These are phyloP conservation scores for Aegilops umbellulata DNA, from an alignment of 176 grass and related monocot species.

Conservation along the genomic window DNA sequence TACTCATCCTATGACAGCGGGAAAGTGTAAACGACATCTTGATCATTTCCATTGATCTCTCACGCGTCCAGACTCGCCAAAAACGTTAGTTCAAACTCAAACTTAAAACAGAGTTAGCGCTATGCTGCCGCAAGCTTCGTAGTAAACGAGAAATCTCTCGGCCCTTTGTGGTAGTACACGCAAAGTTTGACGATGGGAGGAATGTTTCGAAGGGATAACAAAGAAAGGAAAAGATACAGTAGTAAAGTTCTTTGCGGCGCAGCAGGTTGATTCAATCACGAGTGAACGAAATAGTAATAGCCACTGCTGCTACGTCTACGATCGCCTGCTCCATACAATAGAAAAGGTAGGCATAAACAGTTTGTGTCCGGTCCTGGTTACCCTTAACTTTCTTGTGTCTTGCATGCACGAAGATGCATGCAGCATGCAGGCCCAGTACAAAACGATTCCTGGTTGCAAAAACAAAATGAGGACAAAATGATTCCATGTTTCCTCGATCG, in stretches of 20 bases:
- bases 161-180: background rate
- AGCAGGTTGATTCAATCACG: background rate
- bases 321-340: background rate
- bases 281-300: background rate
- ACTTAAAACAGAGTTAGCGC: background rate
- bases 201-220: background rate
- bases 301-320: background rate
- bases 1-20: too few species aligned
- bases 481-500: conserved; percentile 5
- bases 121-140: background rate
- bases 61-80: background rate
- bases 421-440: background rate
- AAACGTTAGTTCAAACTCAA: background rate
- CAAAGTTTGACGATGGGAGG: background rate
- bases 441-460: conserved; percentile 21
- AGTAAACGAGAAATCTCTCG: background rate
- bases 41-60: background rate
- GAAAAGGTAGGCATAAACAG: conserved; percentile 7
- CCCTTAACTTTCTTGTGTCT: conserved; percentile 9
- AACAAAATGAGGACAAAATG: background rate
- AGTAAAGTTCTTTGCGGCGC: background rate
- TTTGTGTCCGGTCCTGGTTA: background rate
- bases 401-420: background rate
- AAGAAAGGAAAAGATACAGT: background rate
- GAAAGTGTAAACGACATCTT: background rate